Conservation (phyloP, 306 rosid genomes). For the Styphnolobium japonicum region DNA sequence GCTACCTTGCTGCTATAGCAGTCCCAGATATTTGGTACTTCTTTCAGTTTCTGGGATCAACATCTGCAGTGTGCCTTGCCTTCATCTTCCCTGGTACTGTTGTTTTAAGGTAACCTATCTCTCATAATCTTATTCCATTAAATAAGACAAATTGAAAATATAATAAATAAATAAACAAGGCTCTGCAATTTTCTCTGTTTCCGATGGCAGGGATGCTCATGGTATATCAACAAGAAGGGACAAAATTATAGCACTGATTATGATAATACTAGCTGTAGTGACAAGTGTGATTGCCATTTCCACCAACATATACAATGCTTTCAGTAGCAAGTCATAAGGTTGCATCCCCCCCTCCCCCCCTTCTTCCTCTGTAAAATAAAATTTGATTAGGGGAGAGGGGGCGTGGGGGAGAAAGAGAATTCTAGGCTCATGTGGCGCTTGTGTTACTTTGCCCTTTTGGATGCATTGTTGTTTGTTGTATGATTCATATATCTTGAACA, state of each 20-base stretch:
- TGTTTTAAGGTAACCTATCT: conserved; percentile 62
- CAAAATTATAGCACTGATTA: conserved; percentile 51
- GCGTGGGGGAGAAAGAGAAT: background rate
- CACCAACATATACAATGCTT: conserved; percentile 50
- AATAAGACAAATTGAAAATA: background rate
- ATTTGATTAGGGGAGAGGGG: background rate
- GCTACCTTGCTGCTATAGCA: conserved; percentile 79
- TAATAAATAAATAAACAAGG: background rate
- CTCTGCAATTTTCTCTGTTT: conserved; percentile 1
- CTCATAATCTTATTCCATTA: background rate
- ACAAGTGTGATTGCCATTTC: conserved; percentile 77
- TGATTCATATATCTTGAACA: background rate
- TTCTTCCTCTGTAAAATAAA: background rate
- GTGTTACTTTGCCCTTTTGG: background rate
- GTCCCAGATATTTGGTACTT: conserved; percentile 87
- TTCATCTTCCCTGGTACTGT: conserved; percentile 84
- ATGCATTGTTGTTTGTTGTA: conserved; percentile 16
- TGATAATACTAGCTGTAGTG: conserved; percentile 63
- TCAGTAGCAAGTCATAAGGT: conserved; percentile 34
- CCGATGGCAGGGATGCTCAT: conserved; percentile 58
- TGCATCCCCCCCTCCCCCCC: background rate
- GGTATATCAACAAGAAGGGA: conserved; percentile 74
- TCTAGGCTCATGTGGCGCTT: conserved; percentile 2
- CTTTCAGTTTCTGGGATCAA: conserved; percentile 88
- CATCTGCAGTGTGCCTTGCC: conserved; percentile 79